Percentiles rank a stretch among this genome's conserved stretches.
Evolutionary conservation across 2,329 filamentous ascomycete species (phyloP).

Genomic region (Fusarium sororula): DNA sequence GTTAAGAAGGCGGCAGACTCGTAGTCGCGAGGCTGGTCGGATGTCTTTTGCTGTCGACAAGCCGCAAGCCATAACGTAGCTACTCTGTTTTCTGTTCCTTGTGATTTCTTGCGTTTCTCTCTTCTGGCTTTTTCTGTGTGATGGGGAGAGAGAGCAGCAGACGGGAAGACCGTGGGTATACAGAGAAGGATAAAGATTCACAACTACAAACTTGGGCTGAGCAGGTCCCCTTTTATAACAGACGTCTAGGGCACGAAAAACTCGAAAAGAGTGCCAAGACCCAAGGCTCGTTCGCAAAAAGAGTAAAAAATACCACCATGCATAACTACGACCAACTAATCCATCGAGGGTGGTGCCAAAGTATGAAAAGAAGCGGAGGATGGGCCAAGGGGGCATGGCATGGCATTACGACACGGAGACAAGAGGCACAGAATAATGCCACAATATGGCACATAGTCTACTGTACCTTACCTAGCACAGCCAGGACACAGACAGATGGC

Average conservation of each 20-base stretch:
- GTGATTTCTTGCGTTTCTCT: constrained; percentile 8
- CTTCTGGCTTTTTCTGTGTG: neutral
- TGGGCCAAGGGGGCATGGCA: constrained; percentile 10
- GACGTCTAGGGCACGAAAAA: constrained; percentile 10
- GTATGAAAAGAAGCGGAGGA: constrained; percentile 12
- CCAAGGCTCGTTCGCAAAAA: constrained; percentile 4
- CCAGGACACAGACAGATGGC: neutral
- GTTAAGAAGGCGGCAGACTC: constrained; percentile 42
- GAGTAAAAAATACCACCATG: constrained; percentile 18
- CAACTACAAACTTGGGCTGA: constrained; percentile 14
- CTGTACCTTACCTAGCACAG: neutral
- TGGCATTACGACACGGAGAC: constrained; percentile 25
- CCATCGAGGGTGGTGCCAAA: constrained; percentile 32
- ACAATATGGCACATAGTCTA: neutral
- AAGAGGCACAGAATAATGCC: constrained; percentile 1
- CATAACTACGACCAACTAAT: constrained; percentile 19
- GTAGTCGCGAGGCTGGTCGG: constrained; percentile 40
- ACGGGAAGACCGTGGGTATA: constrained; percentile 8
- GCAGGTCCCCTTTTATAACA: constrained; percentile 32
- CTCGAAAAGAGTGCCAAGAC: constrained; percentile 23
- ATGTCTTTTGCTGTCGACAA: constrained; percentile 39
- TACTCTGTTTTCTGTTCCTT: constrained; percentile 14
- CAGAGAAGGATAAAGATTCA: constrained; percentile 20
- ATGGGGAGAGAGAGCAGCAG: neutral
- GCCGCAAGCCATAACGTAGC: constrained; percentile 41